A percentile compares a stretch with the other conserved stretches of the same genome.
Conservation (phyloP, 129 eudicot species). For the Gnaphalium uliginosum region DNA sequence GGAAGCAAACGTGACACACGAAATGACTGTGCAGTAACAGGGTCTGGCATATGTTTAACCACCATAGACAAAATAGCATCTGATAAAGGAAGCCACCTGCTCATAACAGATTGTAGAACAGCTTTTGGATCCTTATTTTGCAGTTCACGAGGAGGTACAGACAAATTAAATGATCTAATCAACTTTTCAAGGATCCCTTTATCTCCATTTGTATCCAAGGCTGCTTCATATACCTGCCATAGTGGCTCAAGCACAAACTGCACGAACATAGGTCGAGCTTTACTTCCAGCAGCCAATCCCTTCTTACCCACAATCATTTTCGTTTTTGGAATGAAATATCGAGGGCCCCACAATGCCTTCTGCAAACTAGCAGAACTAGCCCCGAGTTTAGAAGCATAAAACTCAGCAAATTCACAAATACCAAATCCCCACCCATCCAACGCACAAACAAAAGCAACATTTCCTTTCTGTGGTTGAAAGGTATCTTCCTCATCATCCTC, state of each 20-base stretch:
- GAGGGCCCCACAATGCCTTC: slow-evolving; percentile 92
- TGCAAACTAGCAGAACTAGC: slow-evolving; percentile 57
- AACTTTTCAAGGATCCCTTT: slow-evolving; percentile 68
- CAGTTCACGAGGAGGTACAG: slow-evolving; percentile 82
- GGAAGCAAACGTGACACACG: slow-evolving; percentile 83
- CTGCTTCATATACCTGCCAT: slow-evolving; percentile 83
- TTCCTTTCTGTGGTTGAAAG: slow-evolving; percentile 96
- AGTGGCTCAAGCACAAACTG: slow-evolving; percentile 79
- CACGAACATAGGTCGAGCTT: slow-evolving; percentile 87
- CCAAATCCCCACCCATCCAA: slow-evolving; percentile 98
- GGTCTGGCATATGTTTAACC: slow-evolving; percentile 77
- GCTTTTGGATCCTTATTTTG: slow-evolving; percentile 76
- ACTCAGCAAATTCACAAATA: slow-evolving; percentile 69
- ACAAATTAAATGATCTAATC: slow-evolving; percentile 58
- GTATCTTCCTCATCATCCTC: slow-evolving; percentile 95
- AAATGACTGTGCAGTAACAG: slow-evolving; percentile 67
- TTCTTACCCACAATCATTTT: slow-evolving; percentile 83
- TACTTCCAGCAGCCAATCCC: slow-evolving; percentile 55
- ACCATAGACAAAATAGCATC: slow-evolving; percentile 88
- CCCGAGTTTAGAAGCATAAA: slow-evolving; percentile 75
- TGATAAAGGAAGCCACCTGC: slow-evolving; percentile 92
- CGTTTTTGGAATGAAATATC: slow-evolving; percentile 69
- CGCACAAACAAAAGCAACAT: slow-evolving; percentile 89
- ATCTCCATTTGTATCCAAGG: slow-evolving; percentile 67
- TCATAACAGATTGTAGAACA: slow-evolving; percentile 85